Conservation (phyloP, 495 filamentous ascomycete species). For the Xylaria venustula region DNA sequence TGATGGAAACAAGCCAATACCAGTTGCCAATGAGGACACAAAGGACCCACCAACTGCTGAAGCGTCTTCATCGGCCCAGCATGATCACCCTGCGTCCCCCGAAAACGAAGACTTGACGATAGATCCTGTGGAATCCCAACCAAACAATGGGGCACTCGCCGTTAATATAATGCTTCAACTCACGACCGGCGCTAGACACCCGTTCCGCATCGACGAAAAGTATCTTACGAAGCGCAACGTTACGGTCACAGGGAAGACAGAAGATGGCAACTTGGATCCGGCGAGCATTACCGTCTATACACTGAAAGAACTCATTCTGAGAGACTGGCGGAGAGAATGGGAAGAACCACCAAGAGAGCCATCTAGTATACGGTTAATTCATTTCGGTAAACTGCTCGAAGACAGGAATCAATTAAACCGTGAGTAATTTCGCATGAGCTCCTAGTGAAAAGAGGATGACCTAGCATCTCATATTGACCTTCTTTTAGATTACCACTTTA, state of each 20-base stretch:
- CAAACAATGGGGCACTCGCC: slow-evolving; percentile 43
- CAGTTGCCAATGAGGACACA: slow-evolving; percentile 20
- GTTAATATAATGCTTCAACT: slow-evolving; percentile 70
- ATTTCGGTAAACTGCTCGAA: slow-evolving; percentile 82
- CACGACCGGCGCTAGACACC: slow-evolving; percentile 77
- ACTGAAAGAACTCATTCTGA: slow-evolving; percentile 84
- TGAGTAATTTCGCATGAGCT: slow-evolving; percentile 30
- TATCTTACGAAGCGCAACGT: slow-evolving; percentile 79
- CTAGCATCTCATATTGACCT: background rate
- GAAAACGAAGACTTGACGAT: slow-evolving; percentile 37
- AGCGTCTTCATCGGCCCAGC: slow-evolving; percentile 21
- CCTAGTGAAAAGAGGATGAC: background rate
- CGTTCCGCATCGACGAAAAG: slow-evolving; percentile 81
- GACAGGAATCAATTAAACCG: slow-evolving; percentile 79
- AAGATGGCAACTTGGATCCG: slow-evolving; percentile 63
- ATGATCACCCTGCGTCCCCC: slow-evolving; percentile 13
- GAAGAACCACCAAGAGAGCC: slow-evolving; percentile 79
- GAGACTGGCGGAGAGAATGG: slow-evolving; percentile 92
- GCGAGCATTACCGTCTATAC: slow-evolving; percentile 88
- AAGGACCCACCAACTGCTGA: slow-evolving; percentile 20
- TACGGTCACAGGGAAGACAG: slow-evolving; percentile 60
- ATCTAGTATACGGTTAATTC: slow-evolving; percentile 81
- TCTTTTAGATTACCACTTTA: slow-evolving; percentile 73
- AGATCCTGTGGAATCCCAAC: slow-evolving; percentile 36
- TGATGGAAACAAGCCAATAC: slow-evolving; percentile 15